Evolutionary conservation across 768 basidiomycete genomes (phyloP).

Genomic region (Boletus sp.): DNA sequence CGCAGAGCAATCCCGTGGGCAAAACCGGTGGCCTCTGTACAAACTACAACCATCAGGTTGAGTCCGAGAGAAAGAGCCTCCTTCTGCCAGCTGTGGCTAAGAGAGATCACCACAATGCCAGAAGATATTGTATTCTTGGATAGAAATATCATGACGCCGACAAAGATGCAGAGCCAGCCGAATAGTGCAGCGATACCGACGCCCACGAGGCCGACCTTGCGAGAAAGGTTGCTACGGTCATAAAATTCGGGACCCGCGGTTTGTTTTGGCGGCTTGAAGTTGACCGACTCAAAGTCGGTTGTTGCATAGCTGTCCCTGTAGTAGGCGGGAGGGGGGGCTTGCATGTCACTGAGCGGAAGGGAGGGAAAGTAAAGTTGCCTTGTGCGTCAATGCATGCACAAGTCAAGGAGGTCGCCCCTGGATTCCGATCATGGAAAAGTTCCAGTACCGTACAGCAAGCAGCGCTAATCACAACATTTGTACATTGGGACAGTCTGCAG

Average conservation of each 20-base stretch:
- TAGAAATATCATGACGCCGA: constrained; percentile 22
- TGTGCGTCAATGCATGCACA: not conserved
- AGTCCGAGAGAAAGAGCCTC: constrained; percentile 26
- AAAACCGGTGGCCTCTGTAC: constrained; percentile 31
- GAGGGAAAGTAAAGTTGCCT: not conserved
- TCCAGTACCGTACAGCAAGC: not conserved
- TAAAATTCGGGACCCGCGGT: constrained; percentile 28
- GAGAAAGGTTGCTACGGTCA: constrained; percentile 26
- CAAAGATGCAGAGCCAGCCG: constrained; percentile 22
- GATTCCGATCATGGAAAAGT: not conserved
- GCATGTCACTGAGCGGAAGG: constrained; percentile 6
- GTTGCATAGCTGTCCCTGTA: constrained; percentile 10
- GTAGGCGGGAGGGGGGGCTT: not conserved
- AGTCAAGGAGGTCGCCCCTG: constrained; percentile 2
- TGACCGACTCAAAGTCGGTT: constrained; percentile 22
- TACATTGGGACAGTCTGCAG: not conserved
- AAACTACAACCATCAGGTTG: constrained; percentile 26
- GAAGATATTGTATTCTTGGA: constrained; percentile 23
- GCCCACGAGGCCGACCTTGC: constrained; percentile 25
- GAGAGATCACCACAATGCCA: constrained; percentile 23
- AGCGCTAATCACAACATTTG: not conserved
- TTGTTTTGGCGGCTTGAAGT: constrained; percentile 17
- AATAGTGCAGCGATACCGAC: constrained; percentile 23
- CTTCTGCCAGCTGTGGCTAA: constrained; percentile 9
- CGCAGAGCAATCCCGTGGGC: constrained; percentile 29